These are phyloP conservation scores for Trichophyton schoenleinii DNA, from an alignment of 2,329 filamentous ascomycete species.

Conservation along the genomic window DNA sequence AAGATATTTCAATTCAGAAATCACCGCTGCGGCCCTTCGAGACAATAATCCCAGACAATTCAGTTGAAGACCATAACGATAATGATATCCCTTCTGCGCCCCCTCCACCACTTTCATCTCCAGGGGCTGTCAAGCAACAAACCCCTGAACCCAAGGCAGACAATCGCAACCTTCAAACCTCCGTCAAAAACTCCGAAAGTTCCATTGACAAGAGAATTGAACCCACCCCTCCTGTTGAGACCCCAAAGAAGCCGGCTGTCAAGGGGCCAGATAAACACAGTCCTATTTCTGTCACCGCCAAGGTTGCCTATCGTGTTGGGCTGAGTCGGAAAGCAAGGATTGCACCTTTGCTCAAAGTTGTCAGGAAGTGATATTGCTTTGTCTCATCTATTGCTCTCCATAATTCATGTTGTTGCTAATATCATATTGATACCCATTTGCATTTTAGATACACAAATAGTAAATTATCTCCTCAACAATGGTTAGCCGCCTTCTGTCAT, in stretches of 20 bases:
- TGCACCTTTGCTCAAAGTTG: constrained; percentile 36
- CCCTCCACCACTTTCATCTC: neutral
- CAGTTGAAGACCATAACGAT: neutral
- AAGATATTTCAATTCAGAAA: neutral
- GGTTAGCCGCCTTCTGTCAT: neutral
- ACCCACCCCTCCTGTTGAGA: neutral
- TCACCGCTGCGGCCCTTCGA: neutral
- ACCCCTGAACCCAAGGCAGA: neutral
- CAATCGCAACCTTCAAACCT: neutral
- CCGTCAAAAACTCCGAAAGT: neutral
- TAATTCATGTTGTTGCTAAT: neutral
- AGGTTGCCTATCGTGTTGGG: constrained; percentile 36
- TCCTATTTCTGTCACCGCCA: constrained; percentile 28
- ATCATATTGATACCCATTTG: neutral
- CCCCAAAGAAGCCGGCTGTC: constrained; percentile 9
- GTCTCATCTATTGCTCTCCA: neutral
- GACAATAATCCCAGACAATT: neutral
- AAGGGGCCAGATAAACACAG: constrained; percentile 30
- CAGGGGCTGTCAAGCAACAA: neutral
- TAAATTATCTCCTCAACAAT: too few relatives aligned
- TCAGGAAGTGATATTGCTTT: constrained; percentile 25
- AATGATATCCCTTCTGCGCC: neutral
- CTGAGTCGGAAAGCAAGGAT: constrained; percentile 38
- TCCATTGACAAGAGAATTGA: neutral
- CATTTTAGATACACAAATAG: neutral